Evolutionary conservation across 371 early-diverging fungal species (phyloP).

Genomic region (Syncephalis fuscata): DNA sequence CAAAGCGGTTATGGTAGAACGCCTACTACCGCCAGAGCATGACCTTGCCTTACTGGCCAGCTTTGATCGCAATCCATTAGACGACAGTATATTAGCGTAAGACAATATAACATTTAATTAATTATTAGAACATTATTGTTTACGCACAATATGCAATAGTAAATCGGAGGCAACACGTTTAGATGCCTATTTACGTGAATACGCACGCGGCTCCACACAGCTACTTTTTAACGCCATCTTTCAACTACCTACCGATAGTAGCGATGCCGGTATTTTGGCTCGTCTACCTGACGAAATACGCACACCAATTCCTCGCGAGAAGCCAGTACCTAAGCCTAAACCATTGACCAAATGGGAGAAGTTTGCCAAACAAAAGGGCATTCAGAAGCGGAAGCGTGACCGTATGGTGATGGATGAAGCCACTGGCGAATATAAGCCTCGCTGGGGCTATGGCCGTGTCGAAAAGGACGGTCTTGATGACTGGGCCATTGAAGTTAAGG

Average conservation of each 20-base stretch:
- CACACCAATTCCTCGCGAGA: constrained; percentile 69
- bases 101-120: background rate
- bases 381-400: constrained; percentile 74
- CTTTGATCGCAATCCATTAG: constrained; percentile 67
- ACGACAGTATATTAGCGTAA: constrained; percentile 38
- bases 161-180: constrained; percentile 8
- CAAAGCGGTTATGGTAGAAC: constrained; percentile 40
- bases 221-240: constrained; percentile 80
- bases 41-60: constrained; percentile 68
- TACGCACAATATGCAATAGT: constrained; percentile 4
- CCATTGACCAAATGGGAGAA: constrained; percentile 96
- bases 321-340: constrained; percentile 75
- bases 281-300: constrained; percentile 45
- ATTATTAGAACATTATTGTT: background rate
- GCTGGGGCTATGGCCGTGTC: constrained; percentile 86
- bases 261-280: constrained; percentile 65
- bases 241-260: constrained; percentile 48
- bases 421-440: constrained; percentile 68
- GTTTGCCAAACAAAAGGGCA: constrained; percentile 97
- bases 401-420: constrained; percentile 80
- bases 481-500: constrained; percentile 87
- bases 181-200: constrained; percentile 46
- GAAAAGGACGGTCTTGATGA: constrained; percentile 47
- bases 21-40: constrained; percentile 61
- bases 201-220: constrained; percentile 75